Evolutionary conservation across 202 grass and related monocot genomes (phyloP).

Genomic region (Setaria viridis): DNA sequence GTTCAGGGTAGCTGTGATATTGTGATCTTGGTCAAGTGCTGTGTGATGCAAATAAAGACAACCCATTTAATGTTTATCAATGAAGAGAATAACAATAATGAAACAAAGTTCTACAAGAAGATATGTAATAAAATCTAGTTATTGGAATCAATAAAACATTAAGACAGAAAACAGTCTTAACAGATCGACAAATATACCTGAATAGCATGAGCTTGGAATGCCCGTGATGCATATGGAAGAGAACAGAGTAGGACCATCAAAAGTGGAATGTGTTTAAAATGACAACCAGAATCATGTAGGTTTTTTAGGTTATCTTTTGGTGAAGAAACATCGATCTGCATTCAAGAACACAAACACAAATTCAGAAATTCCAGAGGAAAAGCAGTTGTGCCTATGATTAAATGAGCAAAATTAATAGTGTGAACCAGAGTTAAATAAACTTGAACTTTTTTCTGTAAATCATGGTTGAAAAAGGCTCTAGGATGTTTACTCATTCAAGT

Average conservation of each 20-base stretch:
- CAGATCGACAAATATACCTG: conserved; percentile 61
- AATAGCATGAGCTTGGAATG: conserved; percentile 88
- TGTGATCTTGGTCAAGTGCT: too few relatives aligned
- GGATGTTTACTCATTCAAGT: conserved; percentile 36
- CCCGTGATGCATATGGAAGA: conserved; percentile 88
- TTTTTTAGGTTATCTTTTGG: conserved; percentile 81
- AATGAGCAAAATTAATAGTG: not conserved
- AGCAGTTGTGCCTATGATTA: not conserved
- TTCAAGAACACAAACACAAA: conserved; percentile 45
- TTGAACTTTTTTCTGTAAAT: conserved; percentile 28
- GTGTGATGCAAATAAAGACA: too few relatives aligned
- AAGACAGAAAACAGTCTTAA: conserved; percentile 11
- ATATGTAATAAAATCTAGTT: not conserved
- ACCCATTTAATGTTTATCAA: too few relatives aligned
- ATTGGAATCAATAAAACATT: conserved; percentile 31
- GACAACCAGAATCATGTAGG: conserved; percentile 87
- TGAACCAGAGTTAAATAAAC: conserved; percentile 20
- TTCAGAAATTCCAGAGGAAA: conserved; percentile 30
- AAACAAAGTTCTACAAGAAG: too few relatives aligned
- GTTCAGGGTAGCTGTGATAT: too few relatives aligned
- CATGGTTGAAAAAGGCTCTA: conserved; percentile 26
- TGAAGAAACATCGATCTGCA: conserved; percentile 81
- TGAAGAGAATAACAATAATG: too few relatives aligned
- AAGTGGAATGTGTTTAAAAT: conserved; percentile 93
- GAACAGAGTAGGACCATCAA: conserved; percentile 83